Conservation (phyloP, 306 rosid species). For the Fragaria iinumae region DNA sequence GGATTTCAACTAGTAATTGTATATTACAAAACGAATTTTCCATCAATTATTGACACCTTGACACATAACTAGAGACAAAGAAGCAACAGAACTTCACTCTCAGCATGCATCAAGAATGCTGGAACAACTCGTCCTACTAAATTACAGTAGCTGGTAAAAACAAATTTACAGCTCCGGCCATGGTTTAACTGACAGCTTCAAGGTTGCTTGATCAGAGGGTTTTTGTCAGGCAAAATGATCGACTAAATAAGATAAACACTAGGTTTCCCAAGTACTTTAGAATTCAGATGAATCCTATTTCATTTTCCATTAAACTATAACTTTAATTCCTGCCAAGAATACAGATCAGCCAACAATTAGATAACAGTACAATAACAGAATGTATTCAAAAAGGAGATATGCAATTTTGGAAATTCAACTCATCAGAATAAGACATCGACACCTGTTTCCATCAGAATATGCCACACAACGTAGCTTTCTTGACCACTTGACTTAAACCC, state of each 20-base stretch:
- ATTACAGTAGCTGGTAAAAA: not conserved
- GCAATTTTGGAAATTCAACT: not conserved
- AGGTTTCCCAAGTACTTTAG: not conserved
- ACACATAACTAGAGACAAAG: not conserved
- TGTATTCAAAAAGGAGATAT: not conserved
- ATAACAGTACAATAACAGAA: not conserved
- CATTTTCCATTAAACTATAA: constrained; percentile 32
- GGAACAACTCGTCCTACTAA: not conserved
- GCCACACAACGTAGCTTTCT: not conserved
- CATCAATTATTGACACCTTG: not conserved
- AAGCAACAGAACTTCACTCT: not conserved
- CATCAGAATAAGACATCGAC: not conserved
- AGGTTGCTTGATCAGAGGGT: not conserved
- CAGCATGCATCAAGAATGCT: not conserved
- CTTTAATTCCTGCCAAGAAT: constrained; percentile 48
- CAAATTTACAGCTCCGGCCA: not conserved
- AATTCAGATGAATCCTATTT: not conserved
- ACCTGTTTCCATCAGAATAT: not conserved
- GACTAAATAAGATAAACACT: not conserved
- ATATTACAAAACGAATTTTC: not conserved
- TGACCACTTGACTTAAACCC: not conserved
- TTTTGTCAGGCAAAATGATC: not conserved
- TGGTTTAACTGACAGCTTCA: not conserved
- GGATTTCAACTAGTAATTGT: not conserved
- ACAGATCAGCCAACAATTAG: constrained; percentile 7